Evolutionary conservation across 371 early-diverging fungal genomes (phyloP).

Genomic region (Batrachochytrium dendrobatidis): DNA sequence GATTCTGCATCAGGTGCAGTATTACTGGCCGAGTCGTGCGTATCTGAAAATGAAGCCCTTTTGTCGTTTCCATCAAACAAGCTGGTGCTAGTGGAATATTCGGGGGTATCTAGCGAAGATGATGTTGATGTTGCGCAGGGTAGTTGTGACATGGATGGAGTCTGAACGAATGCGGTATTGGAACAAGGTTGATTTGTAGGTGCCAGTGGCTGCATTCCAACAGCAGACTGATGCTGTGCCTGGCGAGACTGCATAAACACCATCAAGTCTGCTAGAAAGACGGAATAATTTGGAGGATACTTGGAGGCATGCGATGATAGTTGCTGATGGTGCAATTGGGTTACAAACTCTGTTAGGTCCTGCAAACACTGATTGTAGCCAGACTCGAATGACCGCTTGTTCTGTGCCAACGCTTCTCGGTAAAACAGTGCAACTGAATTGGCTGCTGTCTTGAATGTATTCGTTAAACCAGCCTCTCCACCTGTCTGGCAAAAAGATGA

Average conservation of each 20-base stretch:
- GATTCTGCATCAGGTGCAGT: no score
- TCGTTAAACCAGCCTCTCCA: background rate
- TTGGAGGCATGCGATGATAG: no score
- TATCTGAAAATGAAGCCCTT: no score
- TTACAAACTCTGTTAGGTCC: constrained; percentile 57
- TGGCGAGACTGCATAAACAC: constrained; percentile 47
- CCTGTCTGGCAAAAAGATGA: background rate
- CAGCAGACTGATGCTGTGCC: constrained; percentile 3
- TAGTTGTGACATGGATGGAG: no score
- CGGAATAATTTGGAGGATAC: no score
- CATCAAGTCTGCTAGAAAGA: constrained; percentile 52
- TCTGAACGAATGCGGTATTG: no score
- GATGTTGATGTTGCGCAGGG: no score
- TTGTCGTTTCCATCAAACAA: no score
- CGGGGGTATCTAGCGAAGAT: no score
- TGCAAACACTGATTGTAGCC: constrained; percentile 69
- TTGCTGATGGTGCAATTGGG: constrained; percentile 17
- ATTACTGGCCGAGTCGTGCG: no score
- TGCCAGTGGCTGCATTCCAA: background rate
- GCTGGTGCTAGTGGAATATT: no score
- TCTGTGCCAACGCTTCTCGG: constrained; percentile 59
- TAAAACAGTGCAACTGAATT: constrained; percentile 62
- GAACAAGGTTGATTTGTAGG: no score
- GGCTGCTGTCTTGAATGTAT: constrained; percentile 60
- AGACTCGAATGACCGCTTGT: constrained; percentile 50